Evolutionary conservation across 2,329 filamentous ascomycete genomes (phyloP), one percentile per base, ranked within the genome.

Genomic region (Pyrenochaeta sp.): DNA sequence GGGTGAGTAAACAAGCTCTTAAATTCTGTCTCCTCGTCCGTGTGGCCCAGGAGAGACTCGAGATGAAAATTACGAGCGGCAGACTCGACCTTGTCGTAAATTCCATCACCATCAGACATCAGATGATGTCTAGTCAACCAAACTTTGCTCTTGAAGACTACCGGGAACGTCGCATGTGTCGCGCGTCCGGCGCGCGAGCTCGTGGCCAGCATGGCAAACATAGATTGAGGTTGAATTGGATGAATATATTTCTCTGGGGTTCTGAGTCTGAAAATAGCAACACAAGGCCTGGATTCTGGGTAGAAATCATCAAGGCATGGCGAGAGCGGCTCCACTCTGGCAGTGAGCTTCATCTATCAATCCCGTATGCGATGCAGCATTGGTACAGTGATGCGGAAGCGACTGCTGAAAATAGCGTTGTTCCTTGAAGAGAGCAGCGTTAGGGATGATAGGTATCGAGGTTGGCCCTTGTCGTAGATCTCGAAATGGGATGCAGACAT

Each of bases 401-500:
- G 58, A 67, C 49, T 48, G 54, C 66, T 71, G 63, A 64, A 66
- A 71, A 68, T 69, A 68, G 56, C 48, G 42, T 49, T 29, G 35
- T 30, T 48, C 30, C 35, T 55, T 56, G 39, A 42, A 46, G 58
- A 33, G 53, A 63, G 49, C 36, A 46, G 37, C 55, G 20, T 54
- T 60, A 15, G 56, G 63, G 54, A 54, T 60, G 50, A 49, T 45
- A 56, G 57, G 43, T 49, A 47, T 56, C 60, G 57, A 64, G 54
- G 56, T 41, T 53, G 49, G 54, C 53, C 69, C 68, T 60, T 69
- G 69, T 64, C 58, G 67, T 54, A 64, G 69, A 73, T 73, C 69
- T 73, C 60, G 54, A 71, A 70, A 64, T 49, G 62, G 63, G 46
- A 62, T 64, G 65, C 62, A 66, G 58, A 66, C 64, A 73, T 73